These are phyloP conservation scores for Medakamo hakoo DNA, from an alignment of 139 green algal genomes.

Conservation along the genomic window DNA sequence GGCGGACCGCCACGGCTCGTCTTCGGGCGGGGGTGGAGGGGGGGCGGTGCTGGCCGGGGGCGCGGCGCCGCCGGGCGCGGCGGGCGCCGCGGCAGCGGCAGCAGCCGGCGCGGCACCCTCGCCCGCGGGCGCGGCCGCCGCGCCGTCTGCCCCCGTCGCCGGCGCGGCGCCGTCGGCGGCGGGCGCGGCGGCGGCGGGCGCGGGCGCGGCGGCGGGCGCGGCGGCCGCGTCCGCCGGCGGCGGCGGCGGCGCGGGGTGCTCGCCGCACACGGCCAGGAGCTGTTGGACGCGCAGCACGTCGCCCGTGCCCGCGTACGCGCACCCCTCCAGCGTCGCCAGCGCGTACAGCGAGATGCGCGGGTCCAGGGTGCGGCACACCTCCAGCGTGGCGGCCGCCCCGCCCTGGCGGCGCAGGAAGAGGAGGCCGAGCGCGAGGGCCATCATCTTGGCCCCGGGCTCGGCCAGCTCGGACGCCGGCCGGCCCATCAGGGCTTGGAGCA, in stretches of 20 bases:
- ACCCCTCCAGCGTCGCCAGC: conserved; percentile 55
- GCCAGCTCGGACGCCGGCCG: conserved; percentile 62
- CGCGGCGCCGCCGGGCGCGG: not conserved
- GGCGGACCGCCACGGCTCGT: conserved; percentile 25
- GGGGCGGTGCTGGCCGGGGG: no score
- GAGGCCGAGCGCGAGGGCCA: conserved; percentile 79
- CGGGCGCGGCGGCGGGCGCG: no score
- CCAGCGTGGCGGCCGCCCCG: conserved; percentile 79
- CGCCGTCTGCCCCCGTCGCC: no score
- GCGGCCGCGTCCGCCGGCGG: no score
- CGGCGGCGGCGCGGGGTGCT: conserved; percentile 64
- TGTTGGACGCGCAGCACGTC: conserved; percentile 88
- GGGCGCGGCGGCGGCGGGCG: no score
- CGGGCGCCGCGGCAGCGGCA: no score
- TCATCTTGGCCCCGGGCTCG: conserved; percentile 50
- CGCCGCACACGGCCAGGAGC: conserved; percentile 69
- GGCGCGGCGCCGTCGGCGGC: not conserved
- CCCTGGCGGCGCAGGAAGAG: conserved; percentile 85
- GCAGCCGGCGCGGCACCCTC: not conserved
- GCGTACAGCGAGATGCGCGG: not conserved
- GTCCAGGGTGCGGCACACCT: conserved; percentile 33
- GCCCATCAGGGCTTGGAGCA: conserved; percentile 80
- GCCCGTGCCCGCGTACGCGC: conserved; percentile 87
- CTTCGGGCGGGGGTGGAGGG: not conserved
- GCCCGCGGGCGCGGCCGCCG: no score